Conservation (phyloP, 208 protist species). For the Acanthamoeba royreba region DNA sequence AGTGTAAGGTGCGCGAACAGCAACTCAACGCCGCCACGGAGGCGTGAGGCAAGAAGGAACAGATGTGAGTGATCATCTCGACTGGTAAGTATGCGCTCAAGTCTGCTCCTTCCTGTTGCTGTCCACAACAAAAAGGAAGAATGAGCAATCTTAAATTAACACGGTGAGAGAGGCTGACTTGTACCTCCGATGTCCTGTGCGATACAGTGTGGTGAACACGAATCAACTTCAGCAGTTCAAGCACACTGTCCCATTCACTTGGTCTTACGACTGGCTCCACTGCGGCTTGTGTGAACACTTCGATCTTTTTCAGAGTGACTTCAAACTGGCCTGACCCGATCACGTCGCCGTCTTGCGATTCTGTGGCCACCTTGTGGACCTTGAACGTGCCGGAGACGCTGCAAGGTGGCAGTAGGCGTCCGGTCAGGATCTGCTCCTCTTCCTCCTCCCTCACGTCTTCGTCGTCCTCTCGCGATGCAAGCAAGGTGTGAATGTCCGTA, state of each 20-base stretch:
- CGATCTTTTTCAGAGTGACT: not conserved
- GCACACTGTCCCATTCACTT: not conserved
- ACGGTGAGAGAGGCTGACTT: not conserved
- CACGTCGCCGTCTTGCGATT: not conserved
- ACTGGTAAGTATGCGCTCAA: not conserved
- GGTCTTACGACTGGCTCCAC: not conserved
- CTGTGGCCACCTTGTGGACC: not conserved
- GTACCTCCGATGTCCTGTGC: not conserved
- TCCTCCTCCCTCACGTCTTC: not conserved
- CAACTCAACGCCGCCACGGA: not conserved
- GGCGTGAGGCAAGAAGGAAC: not conserved
- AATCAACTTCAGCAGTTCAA: not conserved
- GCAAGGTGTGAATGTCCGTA: too few species aligned
- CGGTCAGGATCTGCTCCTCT: not conserved
- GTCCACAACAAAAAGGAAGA: not conserved
- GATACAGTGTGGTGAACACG: not conserved
- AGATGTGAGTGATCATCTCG: not conserved
- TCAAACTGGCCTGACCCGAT: not conserved
- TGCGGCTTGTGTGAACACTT: not conserved
- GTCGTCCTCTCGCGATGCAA: too few species aligned
- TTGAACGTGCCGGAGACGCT: not conserved
- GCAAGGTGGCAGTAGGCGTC: not conserved
- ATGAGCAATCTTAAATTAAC: not conserved
- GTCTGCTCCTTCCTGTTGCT: not conserved
- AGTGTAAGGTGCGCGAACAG: not conserved